phyloP scores from a whole-genome alignment of 2,329 filamentous ascomycete genomes.

The Sordariomycetes sp. region DNA sequence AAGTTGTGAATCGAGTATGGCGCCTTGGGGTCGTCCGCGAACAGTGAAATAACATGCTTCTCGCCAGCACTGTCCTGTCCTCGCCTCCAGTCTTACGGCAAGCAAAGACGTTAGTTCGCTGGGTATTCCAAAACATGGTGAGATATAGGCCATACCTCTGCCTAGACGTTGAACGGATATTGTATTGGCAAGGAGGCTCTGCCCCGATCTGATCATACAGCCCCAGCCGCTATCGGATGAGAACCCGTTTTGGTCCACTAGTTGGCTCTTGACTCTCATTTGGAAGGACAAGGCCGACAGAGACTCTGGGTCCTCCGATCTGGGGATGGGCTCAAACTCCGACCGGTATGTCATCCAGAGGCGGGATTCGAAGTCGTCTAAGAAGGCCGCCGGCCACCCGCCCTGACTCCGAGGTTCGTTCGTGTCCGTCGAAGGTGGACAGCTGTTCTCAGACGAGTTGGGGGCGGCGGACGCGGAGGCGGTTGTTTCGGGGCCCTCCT shows the following conservation, averaged over 20 bases:
- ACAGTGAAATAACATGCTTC: conserved; percentile 62
- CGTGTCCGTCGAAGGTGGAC: neutral
- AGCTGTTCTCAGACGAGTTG: neutral
- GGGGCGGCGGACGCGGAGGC: neutral
- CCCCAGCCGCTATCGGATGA: conserved; percentile 94
- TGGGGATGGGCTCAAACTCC: conserved; percentile 73
- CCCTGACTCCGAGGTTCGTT: conserved; percentile 27
- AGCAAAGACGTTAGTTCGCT: conserved; percentile 8
- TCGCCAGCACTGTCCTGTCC: conserved; percentile 49
- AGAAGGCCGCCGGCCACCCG: conserved; percentile 75
- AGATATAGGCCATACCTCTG: conserved; percentile 49
- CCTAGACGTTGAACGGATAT: conserved; percentile 64
- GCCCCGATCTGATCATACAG: conserved; percentile 96
- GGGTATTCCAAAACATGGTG: neutral
- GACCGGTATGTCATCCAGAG: conserved; percentile 97
- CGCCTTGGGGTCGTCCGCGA: conserved; percentile 76
- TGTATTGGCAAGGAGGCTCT: conserved; percentile 84
- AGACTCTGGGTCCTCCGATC: conserved; percentile 64
- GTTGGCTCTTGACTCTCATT: conserved; percentile 71
- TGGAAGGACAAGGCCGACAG: conserved; percentile 64
- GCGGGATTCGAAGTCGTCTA: conserved; percentile 85
- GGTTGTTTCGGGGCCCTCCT: neutral
- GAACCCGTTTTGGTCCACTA: conserved; percentile 73
- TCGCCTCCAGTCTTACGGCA: conserved; percentile 59
- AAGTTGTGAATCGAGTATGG: conserved; percentile 95